phyloP scores from a whole-genome alignment of 2,329 filamentous ascomycete species.

The Pseudogymnoascus sp. region DNA sequence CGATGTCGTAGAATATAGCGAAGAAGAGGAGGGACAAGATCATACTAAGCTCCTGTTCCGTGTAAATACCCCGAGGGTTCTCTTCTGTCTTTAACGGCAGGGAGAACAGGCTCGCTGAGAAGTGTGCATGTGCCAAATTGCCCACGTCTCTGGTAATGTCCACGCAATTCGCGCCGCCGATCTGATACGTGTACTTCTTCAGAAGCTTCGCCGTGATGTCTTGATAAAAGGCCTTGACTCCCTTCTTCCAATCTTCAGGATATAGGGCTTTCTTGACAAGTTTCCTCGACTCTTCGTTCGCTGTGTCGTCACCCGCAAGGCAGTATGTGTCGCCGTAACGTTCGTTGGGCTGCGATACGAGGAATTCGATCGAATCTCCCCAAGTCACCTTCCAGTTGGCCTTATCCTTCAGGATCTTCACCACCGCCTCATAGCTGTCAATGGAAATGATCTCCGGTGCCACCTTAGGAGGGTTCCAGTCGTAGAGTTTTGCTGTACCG shows the following conservation, averaged over 20 bases:
- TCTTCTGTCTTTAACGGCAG: constrained; percentile 46
- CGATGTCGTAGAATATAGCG: constrained; percentile 53
- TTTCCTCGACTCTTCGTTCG: constrained; percentile 42
- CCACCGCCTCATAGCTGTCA: constrained; percentile 51
- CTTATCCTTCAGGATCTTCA: constrained; percentile 50
- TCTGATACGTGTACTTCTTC: constrained; percentile 53
- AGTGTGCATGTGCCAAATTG: constrained; percentile 47
- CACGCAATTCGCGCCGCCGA: constrained; percentile 43
- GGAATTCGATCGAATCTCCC: constrained; percentile 52
- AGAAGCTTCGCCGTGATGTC: constrained; percentile 54
- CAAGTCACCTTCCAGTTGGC: constrained; percentile 57
- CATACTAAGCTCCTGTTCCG: constrained; percentile 47
- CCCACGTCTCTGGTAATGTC: constrained; percentile 57
- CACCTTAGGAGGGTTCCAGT: constrained; percentile 53
- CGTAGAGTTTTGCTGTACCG: constrained; percentile 59
- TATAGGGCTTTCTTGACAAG: constrained; percentile 51
- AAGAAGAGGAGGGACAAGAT: constrained; percentile 58
- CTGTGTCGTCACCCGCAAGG: constrained; percentile 42
- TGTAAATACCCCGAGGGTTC: constrained; percentile 42
- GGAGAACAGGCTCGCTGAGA: constrained; percentile 45
- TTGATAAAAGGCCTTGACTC: constrained; percentile 60
- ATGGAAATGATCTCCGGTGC: constrained; percentile 46
- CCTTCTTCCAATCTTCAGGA: constrained; percentile 50
- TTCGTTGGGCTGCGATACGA: constrained; percentile 46
- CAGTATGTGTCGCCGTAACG: constrained; percentile 49